These are phyloP conservation scores for Epichloe festucae DNA, from an alignment of 2,329 filamentous ascomycete genomes.

Conservation along the genomic window DNA sequence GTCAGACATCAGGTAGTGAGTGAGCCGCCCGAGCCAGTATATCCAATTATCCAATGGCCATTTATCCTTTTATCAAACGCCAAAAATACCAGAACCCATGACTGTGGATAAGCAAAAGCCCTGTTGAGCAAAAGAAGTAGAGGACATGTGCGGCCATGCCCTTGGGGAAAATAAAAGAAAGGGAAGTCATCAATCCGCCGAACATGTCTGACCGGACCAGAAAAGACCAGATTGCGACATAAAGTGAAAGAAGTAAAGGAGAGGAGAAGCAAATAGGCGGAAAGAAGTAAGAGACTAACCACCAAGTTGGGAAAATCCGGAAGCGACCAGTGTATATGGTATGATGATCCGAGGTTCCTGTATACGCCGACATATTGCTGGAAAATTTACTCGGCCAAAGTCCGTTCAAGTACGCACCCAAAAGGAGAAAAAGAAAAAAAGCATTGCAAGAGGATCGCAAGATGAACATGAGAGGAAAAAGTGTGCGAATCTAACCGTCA, in stretches of 20 bases:
- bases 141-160: neutral
- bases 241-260: neutral
- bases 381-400: neutral
- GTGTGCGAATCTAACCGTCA: slow-evolving; percentile 4
- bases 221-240: neutral
- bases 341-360: neutral
- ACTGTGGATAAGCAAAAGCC: neutral
- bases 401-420: neutral
- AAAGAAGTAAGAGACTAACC: neutral
- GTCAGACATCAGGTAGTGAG: slow-evolving; percentile 1
- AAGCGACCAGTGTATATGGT: neutral
- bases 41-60: slow-evolving; percentile 1
- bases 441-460: neutral
- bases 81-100: neutral
- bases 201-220: neutral
- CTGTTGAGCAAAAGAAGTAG: neutral
- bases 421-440: neutral
- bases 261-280: neutral
- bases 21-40: neutral
- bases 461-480: neutral
- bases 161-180: neutral
- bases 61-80: slow-evolving; percentile 4
- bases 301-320: neutral
- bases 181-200: neutral
- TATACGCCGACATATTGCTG: neutral